Evolutionary conservation across 129 eudicot genomes (phyloP), one percentile per base, ranked within the genome.

Genomic region (Flaveria ramosissima): DNA sequence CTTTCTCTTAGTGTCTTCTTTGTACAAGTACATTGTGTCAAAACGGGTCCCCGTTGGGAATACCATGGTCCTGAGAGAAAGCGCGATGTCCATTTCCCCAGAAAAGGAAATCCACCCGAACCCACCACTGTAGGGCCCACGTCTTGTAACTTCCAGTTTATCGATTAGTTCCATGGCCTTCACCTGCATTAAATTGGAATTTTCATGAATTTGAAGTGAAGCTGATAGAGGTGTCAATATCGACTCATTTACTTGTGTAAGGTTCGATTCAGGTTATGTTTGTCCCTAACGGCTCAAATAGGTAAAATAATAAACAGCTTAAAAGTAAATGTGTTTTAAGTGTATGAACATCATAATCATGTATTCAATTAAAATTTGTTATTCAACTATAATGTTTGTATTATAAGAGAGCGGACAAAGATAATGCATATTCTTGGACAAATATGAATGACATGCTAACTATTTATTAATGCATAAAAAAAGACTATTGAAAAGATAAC

Each of bases 111-210:
- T 86, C 66, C 93, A 77, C 3, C 98, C 98, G 39, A 90, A 85
- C 11, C 97, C 96, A 12, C 98, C 98, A 52, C 97, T 83, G 46
- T 89, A 93, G 42, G 98, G 97, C 59, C 98, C 98, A 2, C 98
- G 86, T 64, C 97, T 87, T 6, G 87, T 84, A 10, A 47, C 77
- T 80, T 93, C 98, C 23, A 93, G 76, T 51, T 83, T 78, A 83
- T 93, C 98, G 7, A 93, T 91, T 68, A 93, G 78, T 75, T 93
- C 90, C 98, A 93, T 90, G 23, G 98, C 97, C 82, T 85, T 91
- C 53, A 90, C 92, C 98, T 93, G 76, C 17, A 57, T 26, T 16
- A 55, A 8, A 77, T 65, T 17, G 9, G 6, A 45, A 15, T 19
- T 56, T 15, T 51, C 8, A 69, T 50, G 55, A 80, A 63, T 42